Percentiles rank a stretch among this genome's conserved stretches.
phyloP scores from a whole-genome alignment of 441 rosid species.

The Jatropha podagrica region DNA sequence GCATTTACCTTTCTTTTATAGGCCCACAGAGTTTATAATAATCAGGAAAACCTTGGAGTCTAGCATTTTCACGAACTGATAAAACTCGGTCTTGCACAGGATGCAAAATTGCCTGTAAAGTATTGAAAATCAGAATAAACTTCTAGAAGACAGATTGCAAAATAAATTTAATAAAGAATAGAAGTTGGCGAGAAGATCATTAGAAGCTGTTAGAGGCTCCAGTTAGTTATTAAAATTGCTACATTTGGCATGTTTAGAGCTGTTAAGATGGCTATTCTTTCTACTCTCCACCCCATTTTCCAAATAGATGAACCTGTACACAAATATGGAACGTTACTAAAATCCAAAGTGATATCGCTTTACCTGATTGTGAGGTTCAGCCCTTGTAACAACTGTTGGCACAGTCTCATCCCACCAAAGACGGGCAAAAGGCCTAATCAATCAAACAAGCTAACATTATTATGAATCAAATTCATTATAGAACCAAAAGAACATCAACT shows the following conservation, averaged over 20 bases:
- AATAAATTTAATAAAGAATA: not conserved
- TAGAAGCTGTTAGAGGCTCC: too few relatives aligned
- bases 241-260: not conserved
- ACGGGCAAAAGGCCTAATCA: constrained; percentile 67
- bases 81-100: constrained; percentile 71
- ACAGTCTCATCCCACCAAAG: constrained; percentile 91
- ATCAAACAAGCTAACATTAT: constrained; percentile 2
- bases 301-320: not conserved
- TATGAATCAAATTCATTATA: not conserved
- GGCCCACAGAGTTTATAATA: constrained; percentile 61
- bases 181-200: too few relatives aligned
- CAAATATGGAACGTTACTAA: not conserved
- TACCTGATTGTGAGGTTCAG: constrained; percentile 83
- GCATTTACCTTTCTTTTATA: constrained; percentile 52
- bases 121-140: not conserved
- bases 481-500: not conserved
- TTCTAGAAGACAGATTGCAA: too few relatives aligned
- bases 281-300: not conserved
- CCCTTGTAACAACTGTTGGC: constrained; percentile 75
- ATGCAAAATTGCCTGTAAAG: constrained; percentile 51
- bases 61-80: constrained; percentile 62
- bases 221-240: too few relatives aligned
- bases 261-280: not conserved
- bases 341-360: not conserved
- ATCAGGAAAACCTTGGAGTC: constrained; percentile 75